Percentiles rank a stretch among this genome's conserved stretches.
phyloP scores from a whole-genome alignment of 345 rosid species.

The Corymbia maculata region DNA sequence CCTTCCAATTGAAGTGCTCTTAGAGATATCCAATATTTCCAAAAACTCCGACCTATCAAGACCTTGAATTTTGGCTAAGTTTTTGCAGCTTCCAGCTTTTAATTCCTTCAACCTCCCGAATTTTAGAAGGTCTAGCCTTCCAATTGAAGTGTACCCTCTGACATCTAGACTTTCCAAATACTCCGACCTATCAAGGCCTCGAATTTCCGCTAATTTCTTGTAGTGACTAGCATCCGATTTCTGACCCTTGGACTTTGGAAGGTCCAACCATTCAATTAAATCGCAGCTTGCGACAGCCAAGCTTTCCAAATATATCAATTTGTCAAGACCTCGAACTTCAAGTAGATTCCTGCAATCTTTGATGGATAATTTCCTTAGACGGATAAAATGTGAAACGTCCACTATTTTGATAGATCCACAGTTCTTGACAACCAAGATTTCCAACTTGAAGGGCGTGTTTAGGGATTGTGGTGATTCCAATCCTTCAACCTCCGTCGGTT shows the following conservation, averaged over 20 bases:
- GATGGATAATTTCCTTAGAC: not conserved
- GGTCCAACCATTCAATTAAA: not conserved
- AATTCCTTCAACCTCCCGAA: rapidly evolving
- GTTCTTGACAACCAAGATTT: rapidly evolving
- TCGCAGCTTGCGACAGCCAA: rapidly evolving
- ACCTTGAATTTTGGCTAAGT: not conserved
- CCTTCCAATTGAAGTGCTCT: not conserved
- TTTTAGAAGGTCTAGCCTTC: not conserved
- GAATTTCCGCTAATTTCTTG: not conserved
- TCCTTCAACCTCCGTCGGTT: not conserved
- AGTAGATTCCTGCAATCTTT: not conserved
- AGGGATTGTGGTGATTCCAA: not conserved
- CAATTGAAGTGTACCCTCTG: rapidly evolving
- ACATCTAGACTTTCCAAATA: rapidly evolving
- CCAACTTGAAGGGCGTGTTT: not conserved
- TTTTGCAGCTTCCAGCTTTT: rapidly evolving
- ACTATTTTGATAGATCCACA: not conserved
- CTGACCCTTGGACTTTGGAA: not conserved
- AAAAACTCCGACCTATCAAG: not conserved
- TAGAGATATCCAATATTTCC: rapidly evolving
- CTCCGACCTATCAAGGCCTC: not conserved
- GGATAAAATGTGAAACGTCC: not conserved
- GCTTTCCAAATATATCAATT: not conserved
- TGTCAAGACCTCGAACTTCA: not conserved
- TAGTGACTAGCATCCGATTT: too few relatives aligned